Evolutionary conservation across 768 basidiomycete genomes (phyloP).

Genomic region (Mycena kentingensis): DNA sequence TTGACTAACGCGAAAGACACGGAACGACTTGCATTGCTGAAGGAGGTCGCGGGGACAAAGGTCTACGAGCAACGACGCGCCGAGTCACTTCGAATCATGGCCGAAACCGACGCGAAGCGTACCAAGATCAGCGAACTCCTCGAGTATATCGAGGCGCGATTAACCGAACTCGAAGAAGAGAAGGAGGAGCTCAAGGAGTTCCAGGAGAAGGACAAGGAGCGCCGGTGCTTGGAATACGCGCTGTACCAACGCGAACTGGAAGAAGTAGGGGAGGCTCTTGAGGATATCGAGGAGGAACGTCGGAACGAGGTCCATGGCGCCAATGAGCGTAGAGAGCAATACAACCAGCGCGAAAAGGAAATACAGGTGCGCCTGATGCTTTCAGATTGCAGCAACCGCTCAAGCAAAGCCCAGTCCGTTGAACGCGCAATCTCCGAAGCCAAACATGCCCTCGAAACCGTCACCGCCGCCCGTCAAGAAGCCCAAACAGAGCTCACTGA

Average conservation of each 20-base stretch:
- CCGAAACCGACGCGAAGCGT: constrained; percentile 92
- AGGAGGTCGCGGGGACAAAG: constrained; percentile 97
- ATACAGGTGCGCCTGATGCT: constrained; percentile 61
- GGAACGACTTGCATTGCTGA: constrained; percentile 90
- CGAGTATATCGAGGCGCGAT: constrained; percentile 85
- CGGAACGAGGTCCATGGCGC: constrained; percentile 80
- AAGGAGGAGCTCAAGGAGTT: constrained; percentile 98
- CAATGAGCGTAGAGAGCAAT: constrained; percentile 81
- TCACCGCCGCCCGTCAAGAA: constrained; percentile 69
- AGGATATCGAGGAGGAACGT: constrained; percentile 83
- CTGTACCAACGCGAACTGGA: constrained; percentile 88
- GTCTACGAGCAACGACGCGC: constrained; percentile 94
- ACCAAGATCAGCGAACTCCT: constrained; percentile 89
- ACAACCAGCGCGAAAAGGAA: constrained; percentile 79
- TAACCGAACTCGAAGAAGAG: constrained; percentile 93
- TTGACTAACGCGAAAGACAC: constrained; percentile 97
- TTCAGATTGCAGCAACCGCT: not conserved
- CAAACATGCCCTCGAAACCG: constrained; percentile 71
- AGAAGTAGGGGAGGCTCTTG: constrained; percentile 83
- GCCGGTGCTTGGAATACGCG: constrained; percentile 93
- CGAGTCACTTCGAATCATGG: constrained; percentile 95
- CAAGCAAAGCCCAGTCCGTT: constrained; percentile 51
- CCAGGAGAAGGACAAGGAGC: constrained; percentile 92
- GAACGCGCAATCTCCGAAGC: constrained; percentile 72
- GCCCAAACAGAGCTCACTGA: constrained; percentile 85